Percentiles rank a stretch among this genome's conserved stretches.
Conservation (phyloP, 106 monocot genomes). For the Dendrobium catenatum region DNA sequence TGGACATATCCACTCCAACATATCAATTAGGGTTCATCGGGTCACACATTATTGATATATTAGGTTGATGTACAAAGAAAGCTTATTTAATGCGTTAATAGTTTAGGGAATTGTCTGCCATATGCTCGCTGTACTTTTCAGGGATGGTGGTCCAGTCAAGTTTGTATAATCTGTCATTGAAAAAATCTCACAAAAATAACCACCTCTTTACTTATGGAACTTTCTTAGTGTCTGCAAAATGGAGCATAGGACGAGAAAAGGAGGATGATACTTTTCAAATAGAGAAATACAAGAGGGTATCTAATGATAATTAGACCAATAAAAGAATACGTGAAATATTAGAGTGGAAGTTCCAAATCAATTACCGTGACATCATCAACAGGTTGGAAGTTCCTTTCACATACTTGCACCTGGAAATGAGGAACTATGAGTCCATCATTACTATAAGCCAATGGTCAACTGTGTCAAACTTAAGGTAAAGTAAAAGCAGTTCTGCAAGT, state of each 20-base stretch:
- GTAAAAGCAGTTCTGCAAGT: background rate
- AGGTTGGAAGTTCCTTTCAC: slow-evolving; percentile 88
- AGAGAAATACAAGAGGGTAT: background rate
- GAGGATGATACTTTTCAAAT: background rate
- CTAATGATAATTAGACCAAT: background rate
- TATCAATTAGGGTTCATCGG: background rate
- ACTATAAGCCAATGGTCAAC: background rate
- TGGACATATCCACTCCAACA: background rate
- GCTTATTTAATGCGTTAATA: background rate
- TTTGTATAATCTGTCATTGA: too few relatives aligned
- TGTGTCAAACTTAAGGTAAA: background rate
- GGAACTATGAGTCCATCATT: background rate
- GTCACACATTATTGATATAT: background rate
- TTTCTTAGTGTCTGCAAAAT: background rate
- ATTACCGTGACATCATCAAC: slow-evolving; percentile 80
- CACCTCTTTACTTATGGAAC: background rate
- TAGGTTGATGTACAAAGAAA: background rate
- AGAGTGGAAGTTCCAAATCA: background rate
- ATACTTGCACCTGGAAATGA: slow-evolving; percentile 78
- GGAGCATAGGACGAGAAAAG: background rate
- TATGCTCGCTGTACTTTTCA: background rate
- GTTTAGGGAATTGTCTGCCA: background rate
- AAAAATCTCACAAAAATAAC: background rate
- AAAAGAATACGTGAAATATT: background rate
- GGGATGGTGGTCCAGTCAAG: background rate